phyloP scores from a whole-genome alignment of 2,329 filamentous ascomycete genomes.

The Aureobasidium sp. region DNA sequence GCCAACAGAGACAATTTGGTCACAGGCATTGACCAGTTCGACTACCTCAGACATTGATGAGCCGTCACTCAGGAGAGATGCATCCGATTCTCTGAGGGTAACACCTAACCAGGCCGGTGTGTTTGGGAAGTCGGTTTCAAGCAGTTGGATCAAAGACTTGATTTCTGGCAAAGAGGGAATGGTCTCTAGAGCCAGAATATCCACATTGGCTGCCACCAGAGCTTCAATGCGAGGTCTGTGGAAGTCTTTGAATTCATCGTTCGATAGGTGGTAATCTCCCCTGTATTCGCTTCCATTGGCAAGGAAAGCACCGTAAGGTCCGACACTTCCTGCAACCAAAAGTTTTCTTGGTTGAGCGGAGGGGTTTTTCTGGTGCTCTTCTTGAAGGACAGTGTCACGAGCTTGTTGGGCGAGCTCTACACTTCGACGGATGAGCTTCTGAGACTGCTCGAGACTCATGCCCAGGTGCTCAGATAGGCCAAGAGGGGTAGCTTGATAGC shows the following conservation, averaged over 20 bases:
- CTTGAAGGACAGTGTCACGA: conserved; percentile 16
- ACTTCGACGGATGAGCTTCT: conserved; percentile 30
- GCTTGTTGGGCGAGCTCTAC: conserved; percentile 33
- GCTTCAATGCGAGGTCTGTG: conserved; percentile 35
- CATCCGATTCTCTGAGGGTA: conserved; percentile 27
- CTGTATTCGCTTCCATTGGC: conserved; percentile 39
- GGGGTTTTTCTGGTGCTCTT: not conserved
- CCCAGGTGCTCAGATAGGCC: conserved; percentile 32
- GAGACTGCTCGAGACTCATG: conserved; percentile 25
- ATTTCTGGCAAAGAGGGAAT: conserved; percentile 34
- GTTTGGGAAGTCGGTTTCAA: conserved; percentile 29
- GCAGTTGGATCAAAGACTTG: conserved; percentile 29
- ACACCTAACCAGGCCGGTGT: conserved; percentile 35
- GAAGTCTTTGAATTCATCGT: conserved; percentile 30
- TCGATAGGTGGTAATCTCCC: conserved; percentile 30
- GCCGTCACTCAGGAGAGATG: conserved; percentile 32
- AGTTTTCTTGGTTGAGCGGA: conserved; percentile 14
- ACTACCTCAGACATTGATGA: conserved; percentile 29
- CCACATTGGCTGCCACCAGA: conserved; percentile 32
- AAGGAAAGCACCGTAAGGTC: conserved; percentile 40
- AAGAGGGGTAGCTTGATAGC: conserved; percentile 37
- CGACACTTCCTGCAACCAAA: conserved; percentile 37
- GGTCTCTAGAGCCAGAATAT: conserved; percentile 38
- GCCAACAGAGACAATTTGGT: conserved; percentile 33
- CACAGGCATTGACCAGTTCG: conserved; percentile 19